These are phyloP conservation scores for Zancudomyces culisetae DNA, from an alignment of 371 early-diverging fungal species.

Conservation along the genomic window DNA sequence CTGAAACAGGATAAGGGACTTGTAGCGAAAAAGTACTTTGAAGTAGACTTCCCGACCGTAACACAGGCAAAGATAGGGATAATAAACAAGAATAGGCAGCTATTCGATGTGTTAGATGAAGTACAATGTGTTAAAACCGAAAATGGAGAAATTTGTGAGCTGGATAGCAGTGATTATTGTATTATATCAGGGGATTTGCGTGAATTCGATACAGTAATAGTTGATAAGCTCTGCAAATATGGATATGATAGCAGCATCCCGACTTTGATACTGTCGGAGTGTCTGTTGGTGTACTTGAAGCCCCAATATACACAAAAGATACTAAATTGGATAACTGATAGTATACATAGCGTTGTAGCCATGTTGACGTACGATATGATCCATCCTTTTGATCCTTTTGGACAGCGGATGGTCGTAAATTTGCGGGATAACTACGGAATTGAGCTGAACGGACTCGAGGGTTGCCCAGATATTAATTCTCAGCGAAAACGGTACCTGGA, in stretches of 20 bases:
- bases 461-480: conserved; percentile 46
- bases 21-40: conserved; percentile 42
- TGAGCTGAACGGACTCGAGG: conserved; percentile 21
- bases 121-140: conserved; percentile 17
- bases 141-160: background rate
- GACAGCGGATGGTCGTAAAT: conserved; percentile 74
- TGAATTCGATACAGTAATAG: conserved; percentile 31
- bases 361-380: conserved; percentile 62
- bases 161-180: conserved; percentile 27
- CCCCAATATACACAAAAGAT: conserved; percentile 41
- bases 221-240: conserved; percentile 29
- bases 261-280: conserved; percentile 80
- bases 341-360: conserved; percentile 6
- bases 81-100: conserved; percentile 34
- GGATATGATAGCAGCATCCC: conserved; percentile 58
- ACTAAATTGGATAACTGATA: conserved; percentile 42
- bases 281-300: conserved; percentile 72
- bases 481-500: conserved; percentile 37
- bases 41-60: conserved; percentile 81
- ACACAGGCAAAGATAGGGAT: conserved; percentile 52
- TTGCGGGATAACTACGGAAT: conserved; percentile 31
- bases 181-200: conserved; percentile 70
- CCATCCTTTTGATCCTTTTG: conserved; percentile 74
- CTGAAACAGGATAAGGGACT: conserved; percentile 35
- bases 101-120: conserved; percentile 31